These are phyloP conservation scores for Plasmodium knowlesi DNA, from an alignment of 169 alveolate species.

Conservation along the genomic window DNA sequence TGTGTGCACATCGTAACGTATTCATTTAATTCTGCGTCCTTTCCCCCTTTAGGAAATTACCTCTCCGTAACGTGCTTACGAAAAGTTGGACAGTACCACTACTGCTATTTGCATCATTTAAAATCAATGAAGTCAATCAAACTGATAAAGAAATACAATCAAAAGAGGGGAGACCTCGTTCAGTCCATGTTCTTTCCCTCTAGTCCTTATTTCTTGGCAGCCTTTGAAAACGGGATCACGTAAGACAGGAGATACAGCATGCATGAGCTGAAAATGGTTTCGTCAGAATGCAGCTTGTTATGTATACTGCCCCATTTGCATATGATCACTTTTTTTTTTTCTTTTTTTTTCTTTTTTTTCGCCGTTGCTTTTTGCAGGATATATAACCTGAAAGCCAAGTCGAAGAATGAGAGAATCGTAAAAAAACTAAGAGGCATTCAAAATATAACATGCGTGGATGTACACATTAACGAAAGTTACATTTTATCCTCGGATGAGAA, in stretches of 20 bases:
- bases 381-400: slow-evolving; percentile 45
- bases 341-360: background rate
- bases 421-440: slow-evolving; percentile 65
- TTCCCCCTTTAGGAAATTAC: slow-evolving; percentile 45
- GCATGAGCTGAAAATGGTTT: background rate
- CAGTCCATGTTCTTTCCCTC: slow-evolving; percentile 65
- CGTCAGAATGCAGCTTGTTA: background rate
- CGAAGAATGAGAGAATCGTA: slow-evolving; percentile 38
- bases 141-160: slow-evolving; percentile 64
- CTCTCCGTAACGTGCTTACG: slow-evolving; percentile 71
- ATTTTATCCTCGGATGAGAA: slow-evolving; percentile 34
- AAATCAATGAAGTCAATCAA: slow-evolving; percentile 72
- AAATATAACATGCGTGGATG: slow-evolving; percentile 69
- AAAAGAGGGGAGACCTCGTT: slow-evolving; percentile 67
- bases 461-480: slow-evolving; percentile 67
- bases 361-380: background rate
- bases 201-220: slow-evolving; percentile 53
- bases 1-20: background rate
- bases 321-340: background rate
- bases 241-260: slow-evolving; percentile 20
- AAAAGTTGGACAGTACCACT: slow-evolving; percentile 60
- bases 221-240: slow-evolving; percentile 69
- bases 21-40: background rate
- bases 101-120: slow-evolving; percentile 62
- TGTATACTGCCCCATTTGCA: background rate